Base-by-base conservation (phyloP, 2,329 filamentous ascomycete genomes). In the Fusarium gaditjirri region DNA sequence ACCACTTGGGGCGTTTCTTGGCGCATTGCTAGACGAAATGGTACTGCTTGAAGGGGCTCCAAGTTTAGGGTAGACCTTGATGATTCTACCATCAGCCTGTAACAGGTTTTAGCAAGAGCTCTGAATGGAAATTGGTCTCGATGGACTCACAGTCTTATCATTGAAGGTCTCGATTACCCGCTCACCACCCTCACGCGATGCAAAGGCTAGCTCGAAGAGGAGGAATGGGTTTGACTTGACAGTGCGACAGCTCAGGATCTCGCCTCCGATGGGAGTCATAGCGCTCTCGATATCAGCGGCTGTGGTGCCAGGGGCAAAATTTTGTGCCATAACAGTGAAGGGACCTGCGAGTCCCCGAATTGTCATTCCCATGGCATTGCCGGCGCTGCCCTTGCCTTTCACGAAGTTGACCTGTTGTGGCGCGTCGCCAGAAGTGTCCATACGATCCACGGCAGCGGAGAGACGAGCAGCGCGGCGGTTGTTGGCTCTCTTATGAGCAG, bases 261-360 rank as follows among this genome's bases (percentile, higher is more conserved):
- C 85, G 35, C 92, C 92, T 42, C 92, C 92, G n/a, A 93, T 84
- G 1, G 90, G 90, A n/a, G 87, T 88, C 89, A 96, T 91, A 62
- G 93, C 93, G 75, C 91, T 93, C 84, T 94, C 92, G 66, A 96
- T 94, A 77, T 96, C 93, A 35, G 92, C 92, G 4, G 91, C 92
- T 11, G 93, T 94, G 2, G 93, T 96, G 41, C 93, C 93, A 4
- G 89, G 89, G 17, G 93, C 93, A 79, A 96, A 94, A 84, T 96
- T 96, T 81, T 93, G 91, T 6, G 92, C 93, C 79, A 94, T 88
- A 29, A 96, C 88, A 23, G 89, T 87, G 75, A 89, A 93, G 3
- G 92, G 92, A 0, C 92, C 91, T 2, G 91, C 91, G 13, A 92
- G 83, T n/a, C 93, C 93, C 58, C 90, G 86, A 72, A 96, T 95